phyloP scores from a whole-genome alignment of 345 rosid species.

The Lepidium sativum region DNA sequence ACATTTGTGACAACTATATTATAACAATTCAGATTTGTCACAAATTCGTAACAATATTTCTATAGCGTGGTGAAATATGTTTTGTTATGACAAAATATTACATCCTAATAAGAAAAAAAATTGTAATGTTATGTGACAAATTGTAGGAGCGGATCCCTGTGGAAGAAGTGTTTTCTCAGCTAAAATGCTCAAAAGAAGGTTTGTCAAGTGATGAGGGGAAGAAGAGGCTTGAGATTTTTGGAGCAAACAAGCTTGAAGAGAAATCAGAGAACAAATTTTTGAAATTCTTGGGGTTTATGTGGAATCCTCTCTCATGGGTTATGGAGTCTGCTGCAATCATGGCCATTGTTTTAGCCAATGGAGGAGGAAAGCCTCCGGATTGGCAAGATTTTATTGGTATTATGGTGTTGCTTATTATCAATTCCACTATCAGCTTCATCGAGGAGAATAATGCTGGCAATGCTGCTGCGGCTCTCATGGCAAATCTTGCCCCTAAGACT shows the following conservation, averaged over 20 bases:
- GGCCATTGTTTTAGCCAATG: slow-evolving; percentile 90
- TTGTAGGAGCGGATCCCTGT: slow-evolving; percentile 69
- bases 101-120: too few species aligned
- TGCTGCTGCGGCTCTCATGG: slow-evolving; percentile 91
- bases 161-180: slow-evolving; percentile 65
- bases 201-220: slow-evolving; percentile 55
- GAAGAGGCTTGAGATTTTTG: slow-evolving; percentile 70
- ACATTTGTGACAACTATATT: too few species aligned
- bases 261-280: slow-evolving; percentile 65
- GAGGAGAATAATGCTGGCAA: slow-evolving; percentile 96
- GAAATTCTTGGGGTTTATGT: slow-evolving; percentile 89
- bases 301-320: slow-evolving; percentile 98
- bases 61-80: too few species aligned
- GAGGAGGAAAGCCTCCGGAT: slow-evolving; percentile 86
- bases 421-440: slow-evolving; percentile 90
- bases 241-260: slow-evolving; percentile 83
- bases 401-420: slow-evolving; percentile 56
- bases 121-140: slow-evolving; percentile 36
- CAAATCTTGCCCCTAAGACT: slow-evolving; percentile 86
- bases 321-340: slow-evolving; percentile 91
- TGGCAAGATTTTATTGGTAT: slow-evolving; percentile 96
- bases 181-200: slow-evolving; percentile 70
- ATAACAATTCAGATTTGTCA: too few species aligned
- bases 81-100: too few species aligned
- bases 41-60: too few species aligned